Evolutionary conservation across 179 eudicot species (phyloP).

Genomic region (Patellifolia procumbens): DNA sequence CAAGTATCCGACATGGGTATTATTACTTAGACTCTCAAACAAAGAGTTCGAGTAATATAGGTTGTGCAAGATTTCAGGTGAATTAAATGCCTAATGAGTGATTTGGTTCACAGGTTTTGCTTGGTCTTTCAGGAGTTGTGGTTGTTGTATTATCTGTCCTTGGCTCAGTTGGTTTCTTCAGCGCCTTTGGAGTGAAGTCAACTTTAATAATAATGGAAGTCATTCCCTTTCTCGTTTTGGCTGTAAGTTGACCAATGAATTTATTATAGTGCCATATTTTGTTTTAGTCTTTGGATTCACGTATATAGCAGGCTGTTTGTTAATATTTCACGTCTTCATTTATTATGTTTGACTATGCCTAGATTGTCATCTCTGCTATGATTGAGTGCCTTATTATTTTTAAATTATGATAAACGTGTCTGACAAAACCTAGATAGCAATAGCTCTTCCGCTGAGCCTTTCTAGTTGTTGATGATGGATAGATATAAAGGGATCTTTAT

Average conservation of each 20-base stretch:
- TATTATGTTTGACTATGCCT: not conserved
- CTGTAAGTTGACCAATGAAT: slow-evolving; percentile 56
- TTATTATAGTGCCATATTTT: not conserved
- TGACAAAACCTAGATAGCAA: slow-evolving; percentile 1
- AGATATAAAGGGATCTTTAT: not conserved
- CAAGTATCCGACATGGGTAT: not conserved
- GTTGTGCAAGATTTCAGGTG: slow-evolving; percentile 1
- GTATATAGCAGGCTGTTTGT: not conserved
- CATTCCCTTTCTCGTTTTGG: slow-evolving; percentile 97
- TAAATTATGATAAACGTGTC: not conserved
- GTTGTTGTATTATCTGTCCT: slow-evolving; percentile 94
- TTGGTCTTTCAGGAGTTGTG: slow-evolving; percentile 90
- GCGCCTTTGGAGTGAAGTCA: slow-evolving; percentile 93
- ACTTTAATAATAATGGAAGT: slow-evolving; percentile 99
- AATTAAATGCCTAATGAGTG: not conserved
- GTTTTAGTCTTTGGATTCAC: slow-evolving; percentile 1
- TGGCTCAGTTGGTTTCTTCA: slow-evolving; percentile 97
- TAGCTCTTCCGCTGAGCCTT: not conserved
- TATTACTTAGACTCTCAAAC: too few species aligned
- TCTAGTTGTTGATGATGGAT: not conserved
- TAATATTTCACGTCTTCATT: too few species aligned
- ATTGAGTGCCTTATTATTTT: not conserved
- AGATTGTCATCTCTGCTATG: not conserved
- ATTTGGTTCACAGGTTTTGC: slow-evolving; percentile 58
- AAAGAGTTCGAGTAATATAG: not conserved